Base-by-base conservation (phyloP, 177 flowering plant species). In the Vitis hybrid region DNA sequence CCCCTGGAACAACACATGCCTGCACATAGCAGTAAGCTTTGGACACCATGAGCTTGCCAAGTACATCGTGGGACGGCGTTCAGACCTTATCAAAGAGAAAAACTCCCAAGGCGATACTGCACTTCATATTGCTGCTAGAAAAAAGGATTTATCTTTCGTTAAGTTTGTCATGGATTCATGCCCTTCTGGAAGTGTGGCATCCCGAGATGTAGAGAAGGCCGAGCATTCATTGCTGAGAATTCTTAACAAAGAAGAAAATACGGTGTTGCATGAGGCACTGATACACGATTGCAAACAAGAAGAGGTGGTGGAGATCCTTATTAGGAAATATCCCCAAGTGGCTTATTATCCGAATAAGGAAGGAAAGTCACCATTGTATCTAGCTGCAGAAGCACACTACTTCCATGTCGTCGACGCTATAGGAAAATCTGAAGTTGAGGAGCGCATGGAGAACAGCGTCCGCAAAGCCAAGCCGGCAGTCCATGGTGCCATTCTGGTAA, bases 61-160 rank as follows among this genome's bases (percentile, higher is more conserved):
- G 26, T 0, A 26, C 26, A 26, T 26, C 26, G 26, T 26, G 26
- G 0, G 26, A 26, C 0, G 0, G 26, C 0, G 26, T 26, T 0
- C 26, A 2, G 45, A 34, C 0, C 45, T 34, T 34, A 34, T 34
- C 8, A 0, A 0, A 34, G 5, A 19, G 19, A 17, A 32, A n/a
- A 79, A 75, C 57, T 54, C 18, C 0, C 10, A 21, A 54, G 81
- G 78, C 2, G 76, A 80, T n/a, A 74, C 80, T 1, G 54, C 78
- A n/a, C 72, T 74, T 1, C 82, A 80, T 23, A 50, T 74, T 9
- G 82, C 82, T 3, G 80, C 82, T 23, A 77, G 73, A 45, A 70
- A 50, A 23, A 76, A 70, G 9, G 3, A 69, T 21, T 40, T 14
- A 40, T 19, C 17, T 11, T 14, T 19, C 63, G 10, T 55, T 69